phyloP scores from a whole-genome alignment of 1,284 basidiomycete species.

The Rhodotorula sp. region DNA sequence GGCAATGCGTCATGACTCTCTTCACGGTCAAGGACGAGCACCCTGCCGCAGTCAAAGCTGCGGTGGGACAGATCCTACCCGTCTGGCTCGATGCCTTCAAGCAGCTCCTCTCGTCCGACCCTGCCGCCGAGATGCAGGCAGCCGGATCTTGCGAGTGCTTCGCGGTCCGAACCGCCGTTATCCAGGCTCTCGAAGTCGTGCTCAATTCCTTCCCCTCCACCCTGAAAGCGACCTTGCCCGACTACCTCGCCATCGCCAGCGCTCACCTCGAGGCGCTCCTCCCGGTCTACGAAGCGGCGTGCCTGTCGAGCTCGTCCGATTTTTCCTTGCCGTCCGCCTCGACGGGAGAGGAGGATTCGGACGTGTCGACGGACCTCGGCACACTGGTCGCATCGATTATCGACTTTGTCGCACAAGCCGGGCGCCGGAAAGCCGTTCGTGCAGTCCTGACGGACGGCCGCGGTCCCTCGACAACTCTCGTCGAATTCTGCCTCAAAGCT shows the following conservation, averaged over 20 bases:
- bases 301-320: conserved; percentile 58
- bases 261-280: conserved; percentile 66
- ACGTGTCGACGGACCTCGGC: conserved; percentile 62
- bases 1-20: conserved; percentile 82
- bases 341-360: conserved; percentile 66
- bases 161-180: conserved; percentile 53
- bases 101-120: conserved; percentile 61
- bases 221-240: conserved; percentile 68
- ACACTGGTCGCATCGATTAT: conserved; percentile 74
- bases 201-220: conserved; percentile 50
- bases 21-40: conserved; percentile 94
- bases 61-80: conserved; percentile 74
- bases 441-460: conserved; percentile 57
- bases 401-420: conserved; percentile 70
- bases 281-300: conserved; percentile 66
- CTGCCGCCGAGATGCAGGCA: conserved; percentile 14
- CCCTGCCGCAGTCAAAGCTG: conserved; percentile 79
- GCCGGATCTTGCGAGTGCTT: conserved; percentile 68
- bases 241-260: conserved; percentile 69
- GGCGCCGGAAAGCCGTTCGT: conserved; percentile 63
- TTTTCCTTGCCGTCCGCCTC: conserved; percentile 56
- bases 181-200: conserved; percentile 32
- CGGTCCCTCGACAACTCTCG: conserved; percentile 52
- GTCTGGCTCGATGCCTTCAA: conserved; percentile 85
- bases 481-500: conserved; percentile 60